Evolutionary conservation across 2,329 filamentous ascomycete genomes (phyloP).

Genomic region (Kalmusia sp.): DNA sequence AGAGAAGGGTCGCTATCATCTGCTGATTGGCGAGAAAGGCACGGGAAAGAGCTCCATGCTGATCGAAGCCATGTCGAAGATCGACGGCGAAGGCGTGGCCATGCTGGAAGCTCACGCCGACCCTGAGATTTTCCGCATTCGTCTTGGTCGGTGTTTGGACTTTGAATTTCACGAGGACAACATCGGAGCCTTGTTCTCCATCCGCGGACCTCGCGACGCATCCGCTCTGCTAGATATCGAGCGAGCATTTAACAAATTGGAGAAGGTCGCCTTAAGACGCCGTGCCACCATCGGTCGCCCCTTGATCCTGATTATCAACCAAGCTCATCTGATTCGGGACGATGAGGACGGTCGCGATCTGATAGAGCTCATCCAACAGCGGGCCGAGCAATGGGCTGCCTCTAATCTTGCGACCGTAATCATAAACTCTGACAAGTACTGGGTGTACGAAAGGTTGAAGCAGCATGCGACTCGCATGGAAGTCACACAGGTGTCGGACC

Average conservation of each 20-base stretch:
- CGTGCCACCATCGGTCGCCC: constrained; percentile 69
- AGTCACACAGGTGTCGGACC: constrained; percentile 82
- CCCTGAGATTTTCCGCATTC: constrained; percentile 90
- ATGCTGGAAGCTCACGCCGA: constrained; percentile 98
- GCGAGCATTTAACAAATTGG: constrained; percentile 94
- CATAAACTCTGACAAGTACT: constrained; percentile 97
- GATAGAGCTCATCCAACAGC: constrained; percentile 92
- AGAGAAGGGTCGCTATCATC: constrained; percentile 82
- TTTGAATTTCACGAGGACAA: constrained; percentile 99
- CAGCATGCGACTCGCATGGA: constrained; percentile 94
- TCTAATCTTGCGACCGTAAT: constrained; percentile 89
- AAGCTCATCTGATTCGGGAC: constrained; percentile 87
- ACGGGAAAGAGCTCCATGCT: constrained; percentile 98
- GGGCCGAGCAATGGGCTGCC: constrained; percentile 95
- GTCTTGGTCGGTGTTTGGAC: constrained; percentile 90
- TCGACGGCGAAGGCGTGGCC: constrained; percentile 84
- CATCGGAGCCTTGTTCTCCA: constrained; percentile 94
- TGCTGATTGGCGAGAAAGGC: constrained; percentile 93
- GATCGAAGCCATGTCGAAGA: constrained; percentile 91
- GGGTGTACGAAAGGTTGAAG: constrained; percentile 96
- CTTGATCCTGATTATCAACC: constrained; percentile 92
- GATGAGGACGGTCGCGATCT: constrained; percentile 93
- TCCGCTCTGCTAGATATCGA: constrained; percentile 95
- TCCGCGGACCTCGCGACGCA: constrained; percentile 88
- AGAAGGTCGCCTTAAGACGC: constrained; percentile 86